Conservation (phyloP, 2,329 filamentous ascomycete species). For the Aureobasidium sp. region DNA sequence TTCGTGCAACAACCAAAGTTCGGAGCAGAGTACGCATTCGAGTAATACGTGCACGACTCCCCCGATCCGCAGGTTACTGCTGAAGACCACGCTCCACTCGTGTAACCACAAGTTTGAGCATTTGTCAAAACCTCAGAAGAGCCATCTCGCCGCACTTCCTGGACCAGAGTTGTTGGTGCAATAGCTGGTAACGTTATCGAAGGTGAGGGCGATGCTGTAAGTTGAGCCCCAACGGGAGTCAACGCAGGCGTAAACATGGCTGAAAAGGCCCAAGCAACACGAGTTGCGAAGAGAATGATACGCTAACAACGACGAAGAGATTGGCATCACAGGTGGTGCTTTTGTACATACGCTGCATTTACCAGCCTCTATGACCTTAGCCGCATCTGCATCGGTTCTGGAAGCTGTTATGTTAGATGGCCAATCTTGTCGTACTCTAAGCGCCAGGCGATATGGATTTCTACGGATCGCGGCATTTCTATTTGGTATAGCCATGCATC, state of each 20-base stretch:
- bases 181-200: neutral
- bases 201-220: neutral
- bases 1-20: constrained; percentile 15
- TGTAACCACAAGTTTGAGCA: constrained; percentile 11
- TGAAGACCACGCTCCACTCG: constrained; percentile 11
- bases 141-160: neutral
- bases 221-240: neutral
- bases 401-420: neutral
- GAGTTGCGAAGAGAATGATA: neutral
- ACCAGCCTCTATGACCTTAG: neutral
- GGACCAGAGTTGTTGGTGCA: neutral
- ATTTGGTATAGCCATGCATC: neutral
- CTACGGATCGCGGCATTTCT: neutral
- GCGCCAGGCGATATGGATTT: neutral
- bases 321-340: neutral
- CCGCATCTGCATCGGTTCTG: neutral
- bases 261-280: neutral
- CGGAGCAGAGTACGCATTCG: neutral
- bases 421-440: neutral
- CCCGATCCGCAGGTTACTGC: constrained; percentile 7
- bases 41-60: constrained; percentile 8
- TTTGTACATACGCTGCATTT: neutral
- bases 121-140: constrained; percentile 1
- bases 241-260: neutral
- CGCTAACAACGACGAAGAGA: neutral